Conservation (phyloP, 768 basidiomycete genomes). For the Coprinellus aureogranulatus region DNA sequence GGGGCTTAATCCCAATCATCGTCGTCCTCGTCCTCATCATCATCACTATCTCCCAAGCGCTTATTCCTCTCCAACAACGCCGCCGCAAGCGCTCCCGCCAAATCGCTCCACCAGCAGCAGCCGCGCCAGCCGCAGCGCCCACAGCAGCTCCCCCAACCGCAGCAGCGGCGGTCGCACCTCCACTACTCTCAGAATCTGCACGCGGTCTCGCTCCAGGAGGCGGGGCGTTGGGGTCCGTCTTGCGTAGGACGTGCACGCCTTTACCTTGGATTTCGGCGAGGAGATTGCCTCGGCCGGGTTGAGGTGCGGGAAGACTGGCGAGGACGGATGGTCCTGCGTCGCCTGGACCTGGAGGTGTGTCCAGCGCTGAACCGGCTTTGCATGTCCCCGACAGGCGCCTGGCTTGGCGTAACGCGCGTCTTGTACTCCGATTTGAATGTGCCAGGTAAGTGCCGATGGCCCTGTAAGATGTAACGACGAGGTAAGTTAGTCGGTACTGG, state of each 20-base stretch:
- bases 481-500: too few species aligned
- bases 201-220: conserved; percentile 33
- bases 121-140: conserved; percentile 31
- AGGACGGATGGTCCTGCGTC: conserved; percentile 24
- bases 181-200: conserved; percentile 29
- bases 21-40: conserved; percentile 73
- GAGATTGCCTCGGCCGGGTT: conserved; percentile 62
- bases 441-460: too few species aligned
- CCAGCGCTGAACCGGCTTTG: too few species aligned
- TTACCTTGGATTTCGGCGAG: conserved; percentile 82
- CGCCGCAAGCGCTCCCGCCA: conserved; percentile 81
- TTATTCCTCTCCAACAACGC: conserved; percentile 82
- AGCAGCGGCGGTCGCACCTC: conserved; percentile 31
- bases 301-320: conserved; percentile 45
- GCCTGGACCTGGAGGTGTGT: conserved; percentile 37
- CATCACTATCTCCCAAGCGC: conserved; percentile 83
- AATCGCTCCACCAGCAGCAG: conserved; percentile 57
- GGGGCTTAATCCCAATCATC: conserved; percentile 52
- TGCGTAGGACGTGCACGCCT: conserved; percentile 68
- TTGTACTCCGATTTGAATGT: too few species aligned
- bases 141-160: conserved; percentile 36
- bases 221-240: conserved; percentile 45
- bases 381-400: too few species aligned
- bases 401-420: too few species aligned
- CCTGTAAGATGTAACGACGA: too few species aligned